phyloP scores from a whole-genome alignment of 352 stramenopile species.

The Globisporangium heterothallicum region DNA sequence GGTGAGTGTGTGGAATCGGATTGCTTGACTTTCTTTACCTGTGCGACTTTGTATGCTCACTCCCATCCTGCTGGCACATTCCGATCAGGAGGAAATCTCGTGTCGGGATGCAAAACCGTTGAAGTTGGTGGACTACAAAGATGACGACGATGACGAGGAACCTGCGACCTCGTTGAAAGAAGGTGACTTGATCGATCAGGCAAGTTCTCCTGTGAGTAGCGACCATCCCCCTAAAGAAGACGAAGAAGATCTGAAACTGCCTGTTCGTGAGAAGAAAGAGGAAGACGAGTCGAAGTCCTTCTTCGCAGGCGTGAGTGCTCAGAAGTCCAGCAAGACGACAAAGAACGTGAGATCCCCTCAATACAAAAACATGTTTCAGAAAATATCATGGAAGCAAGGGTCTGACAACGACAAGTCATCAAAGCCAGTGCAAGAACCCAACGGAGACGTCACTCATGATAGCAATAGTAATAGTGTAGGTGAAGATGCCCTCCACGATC shows the following conservation, averaged over 20 bases:
- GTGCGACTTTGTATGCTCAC: too few relatives aligned
- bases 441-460: conserved; percentile 3
- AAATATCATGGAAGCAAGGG: conserved; percentile 61
- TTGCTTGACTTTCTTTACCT: too few relatives aligned
- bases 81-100: conserved; percentile 32
- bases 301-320: conserved; percentile 32
- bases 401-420: conserved; percentile 14
- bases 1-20: too few relatives aligned
- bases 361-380: conserved; percentile 76
- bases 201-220: not conserved
- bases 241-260: conserved; percentile 53
- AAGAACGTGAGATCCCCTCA: conserved; percentile 44
- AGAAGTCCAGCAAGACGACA: conserved; percentile 33
- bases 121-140: conserved; percentile 72
- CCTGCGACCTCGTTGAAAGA: conserved; percentile 25
- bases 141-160: conserved; percentile 63
- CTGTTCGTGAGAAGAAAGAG: conserved; percentile 48
- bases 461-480: conserved; percentile 32
- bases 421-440: conserved; percentile 14
- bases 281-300: conserved; percentile 49
- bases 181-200: conserved; percentile 19
- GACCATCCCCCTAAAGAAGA: conserved; percentile 23
- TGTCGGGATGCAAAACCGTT: conserved; percentile 33
- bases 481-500: conserved; percentile 7
- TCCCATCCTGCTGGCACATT: too few relatives aligned